Evolutionary conservation across 192 early-diverging fungal genomes (phyloP), one percentile per base, ranked within the genome.

Genomic region (Mortierella claussenii): DNA sequence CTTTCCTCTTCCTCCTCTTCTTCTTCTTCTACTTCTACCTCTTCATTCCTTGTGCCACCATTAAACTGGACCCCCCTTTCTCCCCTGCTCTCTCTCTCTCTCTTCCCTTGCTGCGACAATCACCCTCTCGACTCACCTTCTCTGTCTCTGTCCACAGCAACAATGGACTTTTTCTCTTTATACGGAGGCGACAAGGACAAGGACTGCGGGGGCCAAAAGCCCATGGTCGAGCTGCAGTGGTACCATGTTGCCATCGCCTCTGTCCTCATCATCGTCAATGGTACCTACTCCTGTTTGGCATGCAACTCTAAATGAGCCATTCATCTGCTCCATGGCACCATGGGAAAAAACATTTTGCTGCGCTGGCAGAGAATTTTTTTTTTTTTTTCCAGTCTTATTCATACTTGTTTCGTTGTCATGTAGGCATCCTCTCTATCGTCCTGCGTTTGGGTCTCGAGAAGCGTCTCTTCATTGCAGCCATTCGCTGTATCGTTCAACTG

Each of bases 401-500:
- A 32, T 2, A 42, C 27, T 43, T 4, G 20, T 32, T 49, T 30
- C 26, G 30, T 28, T 45, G 23, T 34, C n/a, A 15, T 42, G 17
- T 50, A 85, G 84, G 82, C n/a, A 51, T 55, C 2, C 73, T 92
- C 23, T 92, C 90, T 1, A 34, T 84, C n/a, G 78, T 68, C 43
- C 78, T 96, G 20, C 87, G 90, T 1, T 82, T 94, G 21, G 85
- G 87, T 2, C 62, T 96, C 7, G 88, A 88, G 66, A 70, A 49
- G n/a, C 87, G 86, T 2, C 66, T 96, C 10, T 75, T 92, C 13
- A 78, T 95, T 7, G 82, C 91, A 7, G 82, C 92, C 0, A 53
- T 88, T 50, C 87, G 94, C 21, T 94, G 91, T 65, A 68, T 94
- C 26, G 81, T 90, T 20, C 95, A 96, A 64, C 81, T 96, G 34